phyloP scores from a whole-genome alignment of 2,329 filamentous ascomycete genomes.

The Ophiobolus disseminans region DNA sequence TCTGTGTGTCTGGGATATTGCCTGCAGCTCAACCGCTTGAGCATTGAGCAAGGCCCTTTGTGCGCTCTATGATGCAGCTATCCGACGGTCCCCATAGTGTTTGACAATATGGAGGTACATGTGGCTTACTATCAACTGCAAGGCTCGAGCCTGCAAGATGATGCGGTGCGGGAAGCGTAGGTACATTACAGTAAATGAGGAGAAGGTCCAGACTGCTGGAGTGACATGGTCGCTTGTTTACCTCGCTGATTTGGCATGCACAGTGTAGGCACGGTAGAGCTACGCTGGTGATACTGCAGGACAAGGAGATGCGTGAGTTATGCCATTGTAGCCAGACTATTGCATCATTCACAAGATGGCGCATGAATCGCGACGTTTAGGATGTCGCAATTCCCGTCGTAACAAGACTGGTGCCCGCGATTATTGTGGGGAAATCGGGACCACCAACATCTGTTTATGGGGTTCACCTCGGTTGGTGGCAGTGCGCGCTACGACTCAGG shows the following conservation, averaged over 20 bases:
- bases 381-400: constrained; percentile 28
- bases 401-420: constrained; percentile 29
- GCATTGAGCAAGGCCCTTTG: constrained; percentile 15
- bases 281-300: no score
- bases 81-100: constrained; percentile 33
- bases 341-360: constrained; percentile 6
- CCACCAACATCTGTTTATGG: constrained; percentile 22
- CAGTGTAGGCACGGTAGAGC: no score
- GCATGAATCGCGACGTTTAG: constrained; percentile 16
- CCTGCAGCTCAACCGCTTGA: constrained; percentile 9
- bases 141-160: constrained; percentile 28
- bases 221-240: no score
- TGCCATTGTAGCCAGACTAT: no score
- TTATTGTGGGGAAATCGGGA: constrained; percentile 30
- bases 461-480: constrained; percentile 9
- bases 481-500: constrained; percentile 11
- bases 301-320: no score
- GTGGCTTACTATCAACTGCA: constrained; percentile 2
- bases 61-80: constrained; percentile 17
- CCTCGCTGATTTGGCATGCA: no score
- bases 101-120: constrained; percentile 27
- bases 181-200: constrained; percentile 18
- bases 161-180: constrained; percentile 29
- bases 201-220: constrained; percentile 1
- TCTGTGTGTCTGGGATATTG: constrained; percentile 17